These are phyloP conservation scores for Colletotrichum acutatum DNA, from an alignment of 2,329 filamentous ascomycete genomes.

Conservation along the genomic window DNA sequence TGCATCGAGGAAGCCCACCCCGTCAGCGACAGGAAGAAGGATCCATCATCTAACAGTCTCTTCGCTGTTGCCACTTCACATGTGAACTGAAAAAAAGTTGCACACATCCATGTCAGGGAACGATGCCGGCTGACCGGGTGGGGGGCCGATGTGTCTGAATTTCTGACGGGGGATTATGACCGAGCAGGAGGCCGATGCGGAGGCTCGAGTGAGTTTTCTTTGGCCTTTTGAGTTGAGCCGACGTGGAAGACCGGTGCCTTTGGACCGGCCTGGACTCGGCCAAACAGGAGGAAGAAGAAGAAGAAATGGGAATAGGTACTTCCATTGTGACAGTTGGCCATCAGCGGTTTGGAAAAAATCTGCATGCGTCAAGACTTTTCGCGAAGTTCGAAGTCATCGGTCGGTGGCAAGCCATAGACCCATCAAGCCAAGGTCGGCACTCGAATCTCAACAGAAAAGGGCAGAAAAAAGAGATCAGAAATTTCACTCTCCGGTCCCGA, in stretches of 20 bases:
- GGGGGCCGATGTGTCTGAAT: neutral
- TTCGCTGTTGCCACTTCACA: constrained; percentile 1
- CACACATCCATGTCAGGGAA: constrained; percentile 10
- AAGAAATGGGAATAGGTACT: too few relatives aligned
- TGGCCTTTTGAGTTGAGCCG: neutral
- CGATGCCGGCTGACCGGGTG: neutral
- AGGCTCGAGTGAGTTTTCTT: neutral
- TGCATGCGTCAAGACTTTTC: neutral
- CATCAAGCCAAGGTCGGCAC: constrained; percentile 2
- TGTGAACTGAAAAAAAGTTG: constrained; percentile 7
- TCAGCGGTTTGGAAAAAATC: neutral
- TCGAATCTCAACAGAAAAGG: constrained; percentile 15
- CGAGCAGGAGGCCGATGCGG: neutral
- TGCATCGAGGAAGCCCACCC: constrained; percentile 3
- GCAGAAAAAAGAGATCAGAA: neutral
- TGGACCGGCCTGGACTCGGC: constrained; percentile 22
- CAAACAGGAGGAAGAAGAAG: neutral
- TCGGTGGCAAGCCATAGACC: neutral
- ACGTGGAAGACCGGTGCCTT: neutral
- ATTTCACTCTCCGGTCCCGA: constrained; percentile 1
- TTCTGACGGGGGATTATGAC: neutral
- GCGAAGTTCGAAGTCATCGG: constrained; percentile 2
- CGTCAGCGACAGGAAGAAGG: neutral
- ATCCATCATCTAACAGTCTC: neutral
- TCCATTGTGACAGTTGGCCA: neutral